Conservation (phyloP, 345 rosid species). For the Melaleuca quinquenervia region DNA sequence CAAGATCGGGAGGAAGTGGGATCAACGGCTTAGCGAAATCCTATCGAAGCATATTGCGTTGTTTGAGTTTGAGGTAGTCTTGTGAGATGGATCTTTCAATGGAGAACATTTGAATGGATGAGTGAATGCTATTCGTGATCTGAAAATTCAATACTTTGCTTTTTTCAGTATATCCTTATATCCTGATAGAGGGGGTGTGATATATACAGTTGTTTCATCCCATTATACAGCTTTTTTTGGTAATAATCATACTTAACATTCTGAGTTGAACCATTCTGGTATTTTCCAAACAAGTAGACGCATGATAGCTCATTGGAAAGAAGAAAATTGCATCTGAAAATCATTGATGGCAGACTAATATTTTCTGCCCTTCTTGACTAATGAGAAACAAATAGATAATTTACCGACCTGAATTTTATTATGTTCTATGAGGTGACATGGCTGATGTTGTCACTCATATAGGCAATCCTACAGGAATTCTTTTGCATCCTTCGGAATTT, state of each 20-base stretch:
- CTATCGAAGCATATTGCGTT: background rate
- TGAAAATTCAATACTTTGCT: background rate
- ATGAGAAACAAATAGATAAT: background rate
- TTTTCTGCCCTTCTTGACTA: background rate
- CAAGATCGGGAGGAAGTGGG: background rate
- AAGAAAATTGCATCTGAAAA: background rate
- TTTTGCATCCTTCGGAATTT: background rate
- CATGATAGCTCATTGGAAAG: background rate
- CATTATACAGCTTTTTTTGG: background rate
- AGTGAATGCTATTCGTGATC: background rate
- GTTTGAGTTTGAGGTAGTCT: background rate
- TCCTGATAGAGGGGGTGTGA: background rate
- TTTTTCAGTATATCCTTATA: background rate
- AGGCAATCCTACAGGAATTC: background rate
- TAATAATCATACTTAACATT: background rate
- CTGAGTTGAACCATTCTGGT: background rate
- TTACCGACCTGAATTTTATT: background rate
- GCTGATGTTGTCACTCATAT: background rate
- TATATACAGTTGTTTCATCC: background rate
- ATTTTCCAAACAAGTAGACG: background rate
- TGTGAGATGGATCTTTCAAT: background rate
- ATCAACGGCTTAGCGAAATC: background rate
- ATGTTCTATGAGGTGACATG: background rate
- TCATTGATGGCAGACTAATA: background rate
- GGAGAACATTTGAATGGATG: background rate